A percentile compares a stretch with the other conserved stretches of the same genome.
Conservation (phyloP, 2,329 filamentous ascomycete genomes). For the Diplodia seriata region DNA sequence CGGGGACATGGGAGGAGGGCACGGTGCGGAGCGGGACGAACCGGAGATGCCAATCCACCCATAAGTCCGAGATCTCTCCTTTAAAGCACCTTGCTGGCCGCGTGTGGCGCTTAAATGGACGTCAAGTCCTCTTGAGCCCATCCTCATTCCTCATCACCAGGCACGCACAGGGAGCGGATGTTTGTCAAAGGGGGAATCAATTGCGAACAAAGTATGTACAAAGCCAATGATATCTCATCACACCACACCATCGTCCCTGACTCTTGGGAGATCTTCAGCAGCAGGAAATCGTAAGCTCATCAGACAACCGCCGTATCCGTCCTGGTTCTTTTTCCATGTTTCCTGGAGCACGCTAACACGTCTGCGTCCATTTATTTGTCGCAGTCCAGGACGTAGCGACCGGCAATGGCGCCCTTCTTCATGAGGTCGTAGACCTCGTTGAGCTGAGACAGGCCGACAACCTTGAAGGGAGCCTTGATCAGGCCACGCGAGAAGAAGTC, state of each 20-base stretch:
- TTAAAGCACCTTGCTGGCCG: conserved; percentile 24
- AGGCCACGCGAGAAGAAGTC: conserved; percentile 86
- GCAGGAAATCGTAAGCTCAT: conserved; percentile 23
- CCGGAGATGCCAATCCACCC: conserved; percentile 22
- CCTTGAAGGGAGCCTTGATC: conserved; percentile 88
- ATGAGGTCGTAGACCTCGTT: conserved; percentile 78
- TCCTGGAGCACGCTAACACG: background rate
- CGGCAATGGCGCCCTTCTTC: conserved; percentile 72
- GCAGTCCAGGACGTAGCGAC: conserved; percentile 80
- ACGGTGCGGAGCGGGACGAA: conserved; percentile 20
- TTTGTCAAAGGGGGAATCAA: conserved; percentile 25
- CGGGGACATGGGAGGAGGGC: background rate
- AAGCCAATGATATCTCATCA: conserved; percentile 3
- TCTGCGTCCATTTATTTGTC: conserved; percentile 40
- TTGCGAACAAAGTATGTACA: conserved; percentile 25
- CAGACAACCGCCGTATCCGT: conserved; percentile 5
- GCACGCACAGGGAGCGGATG: background rate
- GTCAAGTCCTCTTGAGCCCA: background rate
- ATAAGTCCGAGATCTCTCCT: conserved; percentile 12
- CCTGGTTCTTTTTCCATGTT: background rate
- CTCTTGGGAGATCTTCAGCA: background rate
- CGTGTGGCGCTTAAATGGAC: conserved; percentile 4
- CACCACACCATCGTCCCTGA: background rate
- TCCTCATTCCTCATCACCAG: background rate
- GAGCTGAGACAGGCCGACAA: conserved; percentile 79